phyloP scores from a whole-genome alignment of 2,329 filamentous ascomycete genomes.

The Grosmannia clavigera region DNA sequence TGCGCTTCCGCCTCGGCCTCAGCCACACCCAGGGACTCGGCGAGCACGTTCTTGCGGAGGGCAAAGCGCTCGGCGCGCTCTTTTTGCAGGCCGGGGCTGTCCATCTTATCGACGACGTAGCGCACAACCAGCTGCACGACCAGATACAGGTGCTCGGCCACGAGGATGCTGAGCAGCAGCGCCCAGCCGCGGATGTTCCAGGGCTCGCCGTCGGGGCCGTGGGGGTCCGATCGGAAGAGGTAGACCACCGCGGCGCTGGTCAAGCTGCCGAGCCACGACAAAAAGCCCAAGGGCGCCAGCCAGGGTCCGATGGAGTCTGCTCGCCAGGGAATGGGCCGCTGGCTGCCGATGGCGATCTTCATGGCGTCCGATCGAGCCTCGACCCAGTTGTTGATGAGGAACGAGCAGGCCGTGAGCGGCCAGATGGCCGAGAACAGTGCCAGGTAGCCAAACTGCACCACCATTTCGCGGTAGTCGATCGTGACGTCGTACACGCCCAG shows the following conservation, averaged over 20 bases:
- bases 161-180: conserved; percentile 67
- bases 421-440: conserved; percentile 87
- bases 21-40: conserved; percentile 54
- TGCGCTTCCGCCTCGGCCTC: conserved; percentile 34
- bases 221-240: conserved; percentile 62
- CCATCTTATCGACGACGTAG: conserved; percentile 63
- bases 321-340: conserved; percentile 78
- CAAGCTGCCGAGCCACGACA: conserved; percentile 88
- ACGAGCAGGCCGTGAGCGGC: conserved; percentile 82
- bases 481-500: conserved; percentile 82
- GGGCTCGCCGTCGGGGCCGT: conserved; percentile 53
- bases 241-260: conserved; percentile 82
- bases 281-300: conserved; percentile 71
- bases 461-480: conserved; percentile 85
- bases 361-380: conserved; percentile 82
- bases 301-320: conserved; percentile 92
- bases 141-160: conserved; percentile 87
- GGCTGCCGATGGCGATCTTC: conserved; percentile 84
- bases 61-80: conserved; percentile 71
- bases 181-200: conserved; percentile 67
- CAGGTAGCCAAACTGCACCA: conserved; percentile 76
- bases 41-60: conserved; percentile 66
- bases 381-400: conserved; percentile 91
- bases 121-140: conserved; percentile 60
- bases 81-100: conserved; percentile 76